Percentiles rank a stretch among this genome's conserved stretches.
Evolutionary conservation across 202 grass and related monocot species (phyloP).

Genomic region (Digitaria exilis): DNA sequence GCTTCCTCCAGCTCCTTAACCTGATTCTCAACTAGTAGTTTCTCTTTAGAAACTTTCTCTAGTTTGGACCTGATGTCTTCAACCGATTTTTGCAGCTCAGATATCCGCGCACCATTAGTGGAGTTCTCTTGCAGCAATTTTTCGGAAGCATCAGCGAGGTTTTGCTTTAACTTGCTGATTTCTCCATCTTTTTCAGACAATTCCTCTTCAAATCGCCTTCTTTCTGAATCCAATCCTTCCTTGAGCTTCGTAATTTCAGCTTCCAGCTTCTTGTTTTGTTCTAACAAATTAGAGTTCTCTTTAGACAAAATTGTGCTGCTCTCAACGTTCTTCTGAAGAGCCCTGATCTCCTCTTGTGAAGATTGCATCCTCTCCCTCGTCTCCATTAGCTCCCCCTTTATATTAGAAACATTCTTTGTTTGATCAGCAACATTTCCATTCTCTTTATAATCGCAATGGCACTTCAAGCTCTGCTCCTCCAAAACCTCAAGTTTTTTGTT

Average conservation of each 20-base stretch:
- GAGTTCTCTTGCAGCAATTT: slow-evolving; percentile 57
- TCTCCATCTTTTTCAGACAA: slow-evolving; percentile 46
- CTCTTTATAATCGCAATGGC: slow-evolving; percentile 31
- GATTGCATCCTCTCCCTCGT: slow-evolving; percentile 37
- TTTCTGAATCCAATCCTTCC: slow-evolving; percentile 46
- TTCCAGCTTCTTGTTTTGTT: slow-evolving; percentile 46
- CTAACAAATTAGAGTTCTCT: slow-evolving; percentile 32
- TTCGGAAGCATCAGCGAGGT: slow-evolving; percentile 50
- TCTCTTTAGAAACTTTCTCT: slow-evolving; percentile 49
- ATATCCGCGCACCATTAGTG: slow-evolving; percentile 22
- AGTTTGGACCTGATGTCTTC: slow-evolving; percentile 43
- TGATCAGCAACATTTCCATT: slow-evolving; percentile 41
- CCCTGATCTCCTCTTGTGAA: slow-evolving; percentile 34
- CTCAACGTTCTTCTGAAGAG: slow-evolving; percentile 27
- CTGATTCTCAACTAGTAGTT: slow-evolving; percentile 43
- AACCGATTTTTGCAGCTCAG: slow-evolving; percentile 45
- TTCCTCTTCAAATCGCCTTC: slow-evolving; percentile 30
- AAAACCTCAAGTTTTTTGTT: slow-evolving; percentile 47
- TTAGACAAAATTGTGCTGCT: slow-evolving; percentile 26
- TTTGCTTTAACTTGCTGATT: slow-evolving; percentile 56
- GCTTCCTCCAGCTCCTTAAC: slow-evolving; percentile 43
- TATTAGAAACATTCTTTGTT: slow-evolving; percentile 4
- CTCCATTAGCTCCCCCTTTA: neutral
- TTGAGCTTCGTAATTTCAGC: slow-evolving; percentile 55
- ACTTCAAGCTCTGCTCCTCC: slow-evolving; percentile 52